phyloP scores from a whole-genome alignment of 2,329 filamentous ascomycete genomes.

The Epichloe typhina region DNA sequence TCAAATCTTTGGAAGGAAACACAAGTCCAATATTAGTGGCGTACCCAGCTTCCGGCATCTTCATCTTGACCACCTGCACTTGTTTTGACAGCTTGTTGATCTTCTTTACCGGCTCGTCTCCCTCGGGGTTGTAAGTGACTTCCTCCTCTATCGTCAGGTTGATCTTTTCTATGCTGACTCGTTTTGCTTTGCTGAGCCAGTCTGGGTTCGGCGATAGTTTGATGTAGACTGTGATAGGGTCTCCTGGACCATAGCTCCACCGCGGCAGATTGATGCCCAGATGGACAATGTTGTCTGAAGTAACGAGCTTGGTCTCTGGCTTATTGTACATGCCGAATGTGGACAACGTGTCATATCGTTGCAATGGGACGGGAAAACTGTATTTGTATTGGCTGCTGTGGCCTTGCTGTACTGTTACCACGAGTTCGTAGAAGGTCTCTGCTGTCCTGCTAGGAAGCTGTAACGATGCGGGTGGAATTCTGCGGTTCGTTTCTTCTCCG shows the following conservation, averaged over 20 bases:
- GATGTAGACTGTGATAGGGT: constrained; percentile 92
- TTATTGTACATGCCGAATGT: constrained; percentile 99
- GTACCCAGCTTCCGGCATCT: constrained; percentile 81
- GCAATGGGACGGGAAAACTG: constrained; percentile 77
- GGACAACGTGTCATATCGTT: constrained; percentile 89
- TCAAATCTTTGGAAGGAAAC: constrained; percentile 78
- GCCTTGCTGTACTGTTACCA: constrained; percentile 90
- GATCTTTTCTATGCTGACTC: constrained; percentile 87
- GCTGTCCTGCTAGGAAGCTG: constrained; percentile 86
- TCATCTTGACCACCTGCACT: constrained; percentile 66
- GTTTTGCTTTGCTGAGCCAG: constrained; percentile 79
- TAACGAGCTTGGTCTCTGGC: constrained; percentile 74
- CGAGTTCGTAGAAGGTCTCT: constrained; percentile 92
- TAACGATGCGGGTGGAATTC: constrained; percentile 84
- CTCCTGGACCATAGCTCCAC: constrained; percentile 92
- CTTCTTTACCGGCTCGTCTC: constrained; percentile 86
- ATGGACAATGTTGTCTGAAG: constrained; percentile 81
- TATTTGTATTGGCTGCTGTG: constrained; percentile 80
- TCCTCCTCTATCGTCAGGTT: constrained; percentile 92
- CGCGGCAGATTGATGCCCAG: constrained; percentile 83
- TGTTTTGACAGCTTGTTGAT: constrained; percentile 77
- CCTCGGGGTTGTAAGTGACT: constrained; percentile 96
- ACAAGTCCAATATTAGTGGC: constrained; percentile 84
- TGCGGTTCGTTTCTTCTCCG: constrained; percentile 76
- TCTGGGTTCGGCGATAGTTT: constrained; percentile 86